Conservation (phyloP, 202 grass and related monocot genomes). For the Brachypodium distachyon region DNA sequence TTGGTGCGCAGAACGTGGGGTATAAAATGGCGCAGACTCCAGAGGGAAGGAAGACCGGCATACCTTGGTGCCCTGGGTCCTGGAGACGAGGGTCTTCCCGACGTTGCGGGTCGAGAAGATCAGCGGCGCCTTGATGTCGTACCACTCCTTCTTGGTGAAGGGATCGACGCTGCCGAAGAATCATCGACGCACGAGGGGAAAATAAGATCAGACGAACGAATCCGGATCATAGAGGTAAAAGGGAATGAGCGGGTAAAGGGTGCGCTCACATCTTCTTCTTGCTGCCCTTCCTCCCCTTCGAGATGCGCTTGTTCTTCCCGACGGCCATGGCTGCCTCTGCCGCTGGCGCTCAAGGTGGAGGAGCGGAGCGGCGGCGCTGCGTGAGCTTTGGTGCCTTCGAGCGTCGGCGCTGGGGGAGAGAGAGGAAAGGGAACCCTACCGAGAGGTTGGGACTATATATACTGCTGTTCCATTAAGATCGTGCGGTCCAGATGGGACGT, state of each 20-base stretch:
- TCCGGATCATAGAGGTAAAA: background rate
- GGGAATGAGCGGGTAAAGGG: too few relatives aligned
- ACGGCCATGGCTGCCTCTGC: conserved; percentile 18
- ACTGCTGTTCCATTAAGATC: background rate
- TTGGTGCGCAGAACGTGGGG: too few relatives aligned
- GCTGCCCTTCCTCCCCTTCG: conserved; percentile 69
- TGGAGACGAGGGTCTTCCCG: conserved; percentile 80
- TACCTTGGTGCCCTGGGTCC: conserved; percentile 89
- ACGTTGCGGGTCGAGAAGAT: conserved; percentile 54
- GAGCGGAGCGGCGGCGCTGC: conserved; percentile 13
- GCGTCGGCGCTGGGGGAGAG: background rate
- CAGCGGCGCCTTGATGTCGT: conserved; percentile 77
- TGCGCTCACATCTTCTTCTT: conserved; percentile 77
- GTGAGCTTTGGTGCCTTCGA: background rate
- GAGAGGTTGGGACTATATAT: background rate
- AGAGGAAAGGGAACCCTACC: too few relatives aligned
- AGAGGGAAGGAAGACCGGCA: background rate
- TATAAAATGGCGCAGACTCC: too few relatives aligned
- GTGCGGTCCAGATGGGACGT: background rate
- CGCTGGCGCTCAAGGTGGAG: background rate
- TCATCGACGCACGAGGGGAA: background rate
- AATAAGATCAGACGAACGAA: background rate
- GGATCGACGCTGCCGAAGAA: conserved; percentile 51
- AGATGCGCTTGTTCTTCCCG: conserved; percentile 88
- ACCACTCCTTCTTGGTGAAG: conserved; percentile 85